phyloP scores from a whole-genome alignment of 306 rosid species.

The Cucumis cinereus region DNA sequence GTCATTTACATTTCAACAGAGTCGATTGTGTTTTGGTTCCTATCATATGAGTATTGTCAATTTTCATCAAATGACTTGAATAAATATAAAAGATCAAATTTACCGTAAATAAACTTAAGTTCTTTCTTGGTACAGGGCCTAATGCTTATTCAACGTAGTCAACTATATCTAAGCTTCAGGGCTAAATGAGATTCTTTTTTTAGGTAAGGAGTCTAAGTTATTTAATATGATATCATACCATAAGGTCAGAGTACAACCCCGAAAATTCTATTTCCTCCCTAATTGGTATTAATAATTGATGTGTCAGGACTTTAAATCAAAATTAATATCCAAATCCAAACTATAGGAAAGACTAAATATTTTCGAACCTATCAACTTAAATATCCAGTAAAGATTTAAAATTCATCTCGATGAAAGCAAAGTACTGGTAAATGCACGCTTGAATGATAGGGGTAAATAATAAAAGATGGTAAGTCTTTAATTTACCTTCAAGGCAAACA shows the following conservation, averaged over 20 bases:
- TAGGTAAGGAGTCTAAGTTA: background rate
- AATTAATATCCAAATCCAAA: background rate
- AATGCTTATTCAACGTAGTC: background rate
- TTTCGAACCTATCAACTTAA: background rate
- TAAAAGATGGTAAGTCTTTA: background rate
- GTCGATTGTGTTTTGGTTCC: too few species aligned
- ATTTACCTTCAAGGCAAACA: conserved; percentile 87
- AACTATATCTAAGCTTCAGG: background rate
- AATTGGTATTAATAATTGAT: background rate
- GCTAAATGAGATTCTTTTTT: background rate
- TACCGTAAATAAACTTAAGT: background rate
- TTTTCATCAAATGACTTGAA: background rate
- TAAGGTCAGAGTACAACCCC: background rate
- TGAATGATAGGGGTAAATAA: background rate
- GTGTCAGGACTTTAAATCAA: background rate
- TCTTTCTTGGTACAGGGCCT: background rate
- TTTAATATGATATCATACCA: background rate
- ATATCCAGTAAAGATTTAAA: background rate
- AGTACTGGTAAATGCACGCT: background rate
- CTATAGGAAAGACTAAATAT: background rate
- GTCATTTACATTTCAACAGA: too few species aligned
- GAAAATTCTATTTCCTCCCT: background rate
- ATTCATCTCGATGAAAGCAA: background rate
- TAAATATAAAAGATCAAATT: background rate
- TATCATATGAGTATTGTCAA: background rate